These are phyloP conservation scores for Dendrobium officinale DNA, from an alignment of 106 monocot genomes.

Conservation along the genomic window DNA sequence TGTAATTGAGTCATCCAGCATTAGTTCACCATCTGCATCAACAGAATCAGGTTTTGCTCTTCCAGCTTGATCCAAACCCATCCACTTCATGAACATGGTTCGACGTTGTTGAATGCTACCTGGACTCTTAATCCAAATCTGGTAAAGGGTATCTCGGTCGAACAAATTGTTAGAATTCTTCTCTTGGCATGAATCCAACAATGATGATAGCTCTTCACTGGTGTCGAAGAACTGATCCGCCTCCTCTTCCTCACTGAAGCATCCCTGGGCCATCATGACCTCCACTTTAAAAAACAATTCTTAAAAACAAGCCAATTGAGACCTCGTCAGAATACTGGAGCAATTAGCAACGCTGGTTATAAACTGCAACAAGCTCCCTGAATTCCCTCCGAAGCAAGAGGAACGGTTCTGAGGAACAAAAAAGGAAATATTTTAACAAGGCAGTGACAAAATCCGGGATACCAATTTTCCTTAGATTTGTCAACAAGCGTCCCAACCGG, in stretches of 20 bases:
- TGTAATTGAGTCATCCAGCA: neutral
- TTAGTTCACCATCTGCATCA: neutral
- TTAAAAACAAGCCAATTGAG: neutral
- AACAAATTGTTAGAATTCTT: constrained; percentile 11
- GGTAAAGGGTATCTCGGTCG: constrained; percentile 9
- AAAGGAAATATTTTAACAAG: neutral
- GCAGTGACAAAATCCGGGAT: neutral
- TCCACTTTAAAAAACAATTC: neutral
- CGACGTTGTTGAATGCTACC: constrained; percentile 55
- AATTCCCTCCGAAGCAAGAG: constrained; percentile 7
- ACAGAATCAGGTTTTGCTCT: neutral
- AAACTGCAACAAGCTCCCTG: neutral
- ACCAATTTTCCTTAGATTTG: neutral
- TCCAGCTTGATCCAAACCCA: constrained; percentile 39
- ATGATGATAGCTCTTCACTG: constrained; percentile 41
- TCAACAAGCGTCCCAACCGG: constrained; percentile 1
- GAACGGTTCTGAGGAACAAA: neutral
- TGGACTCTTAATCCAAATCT: constrained; percentile 34
- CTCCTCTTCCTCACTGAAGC: constrained; percentile 9
- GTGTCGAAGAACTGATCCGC: constrained; percentile 68
- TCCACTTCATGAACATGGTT: constrained; percentile 36
- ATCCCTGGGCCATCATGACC: constrained; percentile 3
- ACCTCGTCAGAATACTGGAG: neutral
- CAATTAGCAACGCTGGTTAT: neutral
- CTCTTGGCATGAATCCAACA: constrained; percentile 11